Base-by-base conservation (phyloP, 208 protist species). In the Trypanosoma lewisi region DNA sequence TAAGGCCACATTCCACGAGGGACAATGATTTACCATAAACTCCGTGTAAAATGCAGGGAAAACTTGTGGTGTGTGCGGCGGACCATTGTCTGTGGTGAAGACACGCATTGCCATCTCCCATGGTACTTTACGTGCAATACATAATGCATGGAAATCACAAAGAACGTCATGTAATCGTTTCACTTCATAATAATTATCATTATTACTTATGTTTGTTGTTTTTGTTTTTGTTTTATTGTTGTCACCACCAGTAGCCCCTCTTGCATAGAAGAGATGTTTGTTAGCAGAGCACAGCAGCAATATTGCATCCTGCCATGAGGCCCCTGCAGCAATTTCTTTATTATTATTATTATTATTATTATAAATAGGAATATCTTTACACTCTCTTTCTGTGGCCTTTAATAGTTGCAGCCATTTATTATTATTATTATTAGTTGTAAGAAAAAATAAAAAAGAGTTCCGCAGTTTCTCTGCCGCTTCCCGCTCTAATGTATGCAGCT, bases 11-110 rank as follows among this genome's bases (percentile, higher is more conserved):
- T 25, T 4, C 78, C 69, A 83, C 19, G 62, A 63, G 0, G 30
- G 17, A 49, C 77, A 92, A 9, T 58, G 41, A 11, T 50, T 23
- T 14, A 93, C 58, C 27, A 89, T 27, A 7, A 64, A 30, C 57
- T 87, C 82, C 0, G 80, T 74, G 37, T 78, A 63, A 27, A 61
- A 69, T n/a, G 64, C 39, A 0, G 73, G 69, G 45, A 92, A 60
- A 21, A 89, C 80, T 69, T 82, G 82, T 5, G 66, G 36, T 0
- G 76, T 77, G 66, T 92, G 85, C 5, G 85, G 85, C 2, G 84
- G 34, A 4, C 58, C 54, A 63, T 69, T 27, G 7, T 30, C 16
- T 9, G 14, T 34, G 19, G 6, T 48, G 37, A 74, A 74, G 6
- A 64, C 39, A 9, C 39, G 23, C 34, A 66, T 31, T 17, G 42